Evolutionary conservation across 139 green algal species (phyloP).

Genomic region (Micractinium sp.): DNA sequence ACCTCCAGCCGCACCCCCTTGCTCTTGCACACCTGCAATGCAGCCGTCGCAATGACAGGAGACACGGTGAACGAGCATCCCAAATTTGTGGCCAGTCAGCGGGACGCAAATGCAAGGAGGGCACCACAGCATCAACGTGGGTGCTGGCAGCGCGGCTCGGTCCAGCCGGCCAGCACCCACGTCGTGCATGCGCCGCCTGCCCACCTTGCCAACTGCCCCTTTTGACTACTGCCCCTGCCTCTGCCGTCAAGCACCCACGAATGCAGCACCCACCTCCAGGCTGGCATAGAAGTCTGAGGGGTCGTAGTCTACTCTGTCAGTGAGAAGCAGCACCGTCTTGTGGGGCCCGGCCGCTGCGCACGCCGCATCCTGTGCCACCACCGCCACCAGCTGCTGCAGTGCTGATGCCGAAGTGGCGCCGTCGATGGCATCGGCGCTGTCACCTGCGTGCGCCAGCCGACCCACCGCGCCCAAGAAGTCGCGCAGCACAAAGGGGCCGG

Average conservation of each 20-base stretch:
- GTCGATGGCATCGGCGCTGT: not conserved
- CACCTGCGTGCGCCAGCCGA: not conserved
- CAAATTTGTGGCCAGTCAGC: not conserved
- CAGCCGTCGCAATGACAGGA: not conserved
- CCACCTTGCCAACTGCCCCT: no score
- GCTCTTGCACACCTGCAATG: slow-evolving; percentile 1
- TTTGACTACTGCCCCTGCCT: not conserved
- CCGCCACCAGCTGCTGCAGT: slow-evolving; percentile 11
- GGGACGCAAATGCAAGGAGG: not conserved
- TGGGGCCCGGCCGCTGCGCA: not conserved
- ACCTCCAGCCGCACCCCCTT: slow-evolving; percentile 23
- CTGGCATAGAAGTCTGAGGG: slow-evolving; percentile 17
- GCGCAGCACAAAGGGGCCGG: slow-evolving; percentile 6
- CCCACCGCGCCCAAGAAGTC: not conserved
- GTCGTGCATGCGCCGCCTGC: not conserved
- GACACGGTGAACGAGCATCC: no score
- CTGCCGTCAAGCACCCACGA: not conserved
- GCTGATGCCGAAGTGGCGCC: not conserved
- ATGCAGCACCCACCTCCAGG: slow-evolving; percentile 18
- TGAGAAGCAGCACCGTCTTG: slow-evolving; percentile 21
- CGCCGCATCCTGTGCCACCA: slow-evolving; percentile 5
- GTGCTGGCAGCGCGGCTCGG: not conserved
- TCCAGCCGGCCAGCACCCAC: not conserved
- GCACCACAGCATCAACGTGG: not conserved
- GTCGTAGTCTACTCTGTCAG: not conserved